A percentile compares a stretch with the other conserved stretches of the same genome.
phyloP scores from a whole-genome alignment of 768 basidiomycete species.

The Holtermanniella nyarrowii region DNA sequence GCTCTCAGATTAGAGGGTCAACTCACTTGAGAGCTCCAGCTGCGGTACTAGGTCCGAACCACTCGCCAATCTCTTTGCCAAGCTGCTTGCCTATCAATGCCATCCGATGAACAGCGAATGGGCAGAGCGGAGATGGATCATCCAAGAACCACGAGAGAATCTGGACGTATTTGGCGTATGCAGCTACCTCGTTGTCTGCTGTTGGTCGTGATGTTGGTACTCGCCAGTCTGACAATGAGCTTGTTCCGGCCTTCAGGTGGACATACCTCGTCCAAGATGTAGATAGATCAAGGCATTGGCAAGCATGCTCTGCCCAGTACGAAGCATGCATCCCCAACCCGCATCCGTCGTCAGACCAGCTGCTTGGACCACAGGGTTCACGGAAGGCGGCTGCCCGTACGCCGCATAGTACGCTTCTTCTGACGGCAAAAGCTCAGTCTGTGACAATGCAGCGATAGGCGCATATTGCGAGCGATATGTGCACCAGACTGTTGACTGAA shows the following conservation, averaged over 20 bases:
- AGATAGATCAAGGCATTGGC: conserved; percentile 68
- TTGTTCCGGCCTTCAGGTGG: not conserved
- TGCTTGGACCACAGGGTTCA: conserved; percentile 44
- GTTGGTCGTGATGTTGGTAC: too few relatives aligned
- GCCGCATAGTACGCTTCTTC: conserved; percentile 29
- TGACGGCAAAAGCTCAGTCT: conserved; percentile 23
- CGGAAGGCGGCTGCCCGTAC: conserved; percentile 16
- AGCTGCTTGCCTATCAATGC: conserved; percentile 87
- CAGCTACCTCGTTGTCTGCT: conserved; percentile 31
- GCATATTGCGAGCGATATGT: conserved; percentile 83
- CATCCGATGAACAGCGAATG: conserved; percentile 94
- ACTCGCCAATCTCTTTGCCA: conserved; percentile 89
- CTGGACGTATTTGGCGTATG: conserved; percentile 77
- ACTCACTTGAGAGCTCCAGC: conserved; percentile 84
- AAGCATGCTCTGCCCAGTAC: conserved; percentile 73
- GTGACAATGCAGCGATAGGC: conserved; percentile 50
- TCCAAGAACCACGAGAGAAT: conserved; percentile 94
- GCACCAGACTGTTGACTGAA: conserved; percentile 76
- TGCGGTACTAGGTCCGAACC: conserved; percentile 98
- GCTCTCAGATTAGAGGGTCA: not conserved
- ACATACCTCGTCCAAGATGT: conserved; percentile 61
- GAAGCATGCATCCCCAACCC: conserved; percentile 86
- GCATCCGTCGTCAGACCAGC: conserved; percentile 75
- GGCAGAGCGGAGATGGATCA: conserved; percentile 67
- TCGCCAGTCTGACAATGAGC: conserved; percentile 62